Evolutionary conservation across 768 basidiomycete species (phyloP), one percentile per base, ranked within the genome.

Genomic region (Termitomyces sp.): DNA sequence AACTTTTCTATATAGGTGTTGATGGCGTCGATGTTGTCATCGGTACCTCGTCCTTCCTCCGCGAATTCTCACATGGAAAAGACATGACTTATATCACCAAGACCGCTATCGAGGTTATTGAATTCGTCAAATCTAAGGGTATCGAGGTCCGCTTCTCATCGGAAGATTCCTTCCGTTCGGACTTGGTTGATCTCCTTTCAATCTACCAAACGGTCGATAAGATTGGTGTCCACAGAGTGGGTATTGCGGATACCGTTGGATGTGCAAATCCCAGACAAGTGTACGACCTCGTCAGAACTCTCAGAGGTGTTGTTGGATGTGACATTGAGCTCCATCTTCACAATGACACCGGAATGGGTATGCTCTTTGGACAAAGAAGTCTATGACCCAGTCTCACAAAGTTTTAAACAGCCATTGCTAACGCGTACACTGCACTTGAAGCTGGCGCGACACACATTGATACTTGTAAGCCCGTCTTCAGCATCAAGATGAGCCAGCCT

Each of bases 21-120:
- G 95, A 98, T 70, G 97, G 97, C 72, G 97, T 98, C 62, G 96
- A 98, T 73, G 94, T 98, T 66, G 97, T 98, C 74, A 98, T 99
- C 64, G 96, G 97, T 38, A 98, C 97, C 9, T 98, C 95, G 10
- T 98, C 95, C 44, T 99, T 97, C 89, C 87, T 98, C 52, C 89
- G 96, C 67, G 95, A 99, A 78, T 97, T 98, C 84, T 98, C 96
- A 30, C 97, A 99, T 73, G 97, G 97, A 70, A 99, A 98, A 85
- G 97, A 98, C 74, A 99, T 99, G 93, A 79, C 93, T 49, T 99
- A 97, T 79, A 99, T 99, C 79, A 96, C 96, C 80, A 98, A 95
- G 78, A 91, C 93, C 41, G 96, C 96, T 61, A 94, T 98, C 68
- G 95, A 98, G 74, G 97, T 99, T 66, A 99, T 99, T 76, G 86